Conservation (phyloP, 768 basidiomycete species). For the Daedaleopsis nitida region DNA sequence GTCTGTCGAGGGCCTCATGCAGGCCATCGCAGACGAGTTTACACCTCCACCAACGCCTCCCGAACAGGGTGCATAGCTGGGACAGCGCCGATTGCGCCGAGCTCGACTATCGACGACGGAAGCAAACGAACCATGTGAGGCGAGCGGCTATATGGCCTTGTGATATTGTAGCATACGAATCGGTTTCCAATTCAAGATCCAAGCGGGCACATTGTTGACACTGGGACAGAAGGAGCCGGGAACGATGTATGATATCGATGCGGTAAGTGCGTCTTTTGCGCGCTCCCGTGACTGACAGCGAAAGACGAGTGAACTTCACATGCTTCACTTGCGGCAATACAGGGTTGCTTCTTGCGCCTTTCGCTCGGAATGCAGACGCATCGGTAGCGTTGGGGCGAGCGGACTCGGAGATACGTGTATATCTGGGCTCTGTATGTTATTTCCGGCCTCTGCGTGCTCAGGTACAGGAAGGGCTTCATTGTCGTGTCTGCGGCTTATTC, state of each 20-base stretch:
- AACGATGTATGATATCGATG: too few species aligned
- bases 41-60: slow-evolving; percentile 11
- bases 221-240: background rate
- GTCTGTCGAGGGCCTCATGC: slow-evolving; percentile 36
- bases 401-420: background rate
- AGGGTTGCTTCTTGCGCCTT: background rate
- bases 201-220: background rate
- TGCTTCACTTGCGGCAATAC: background rate
- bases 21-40: slow-evolving; percentile 18
- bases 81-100: too few species aligned
- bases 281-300: too few species aligned
- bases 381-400: too few species aligned
- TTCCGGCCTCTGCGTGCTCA: background rate
- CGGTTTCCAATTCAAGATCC: background rate
- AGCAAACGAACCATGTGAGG: background rate
- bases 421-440: background rate
- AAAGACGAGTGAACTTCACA: background rate
- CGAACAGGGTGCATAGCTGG: background rate
- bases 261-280: too few species aligned
- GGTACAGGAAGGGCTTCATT: background rate
- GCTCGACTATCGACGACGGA: background rate
- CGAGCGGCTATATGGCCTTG: background rate
- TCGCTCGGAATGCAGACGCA: too few species aligned
- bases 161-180: background rate
- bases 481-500: background rate